Evolutionary conservation across 2,329 filamentous ascomycete species (phyloP), one percentile per base, ranked within the genome.

Genomic region (Trichophyton simii): DNA sequence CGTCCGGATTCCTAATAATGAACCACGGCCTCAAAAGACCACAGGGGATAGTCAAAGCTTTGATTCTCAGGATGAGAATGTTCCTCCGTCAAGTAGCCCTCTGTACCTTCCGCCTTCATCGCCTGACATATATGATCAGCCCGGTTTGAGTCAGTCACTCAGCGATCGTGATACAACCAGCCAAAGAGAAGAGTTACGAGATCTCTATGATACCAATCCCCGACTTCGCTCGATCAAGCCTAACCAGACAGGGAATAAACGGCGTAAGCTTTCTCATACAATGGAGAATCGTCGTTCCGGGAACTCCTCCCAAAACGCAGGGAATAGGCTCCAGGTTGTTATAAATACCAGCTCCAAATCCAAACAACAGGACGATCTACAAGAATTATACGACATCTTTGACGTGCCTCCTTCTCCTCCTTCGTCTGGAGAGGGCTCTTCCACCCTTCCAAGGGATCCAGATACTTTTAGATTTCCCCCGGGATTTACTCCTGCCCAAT

Each of bases 401-500:
- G 70, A 77, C 62, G 63, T 75, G 25, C 70, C 69, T 5, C 70
- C 67, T 34, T 78, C 76, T 25, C 75, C 77, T 15, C 75, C 76
- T 36, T 68, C 67, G 18, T 75, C 76, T 36, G 71, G 70, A 3
- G 72, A 68, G 61, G 62, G 65, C 1, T 72, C 71, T 18, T 72
- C 73, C 1, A 59, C 55, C 15, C 42, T 34, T 48, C 31, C 58
- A n/a, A 65, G 65, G 34, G 61, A 57, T 20, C 63, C 65, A 22
- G 66, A 67, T 34, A 68, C 65, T 18, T 76, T 77, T 57, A 71
- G 70, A 3, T 73, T 75, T 41, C 75, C 76, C 31, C 70, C 62
- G 28, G 74, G 68, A 1, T 69, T 72, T 42, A 69, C 69, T 5
- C 69, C 72, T 18, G 66, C 68, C 20, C 41, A 67, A 9, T 59